These are phyloP conservation scores for Eimeria necatrix DNA, from an alignment of 169 alveolate genomes.

Conservation along the genomic window DNA sequence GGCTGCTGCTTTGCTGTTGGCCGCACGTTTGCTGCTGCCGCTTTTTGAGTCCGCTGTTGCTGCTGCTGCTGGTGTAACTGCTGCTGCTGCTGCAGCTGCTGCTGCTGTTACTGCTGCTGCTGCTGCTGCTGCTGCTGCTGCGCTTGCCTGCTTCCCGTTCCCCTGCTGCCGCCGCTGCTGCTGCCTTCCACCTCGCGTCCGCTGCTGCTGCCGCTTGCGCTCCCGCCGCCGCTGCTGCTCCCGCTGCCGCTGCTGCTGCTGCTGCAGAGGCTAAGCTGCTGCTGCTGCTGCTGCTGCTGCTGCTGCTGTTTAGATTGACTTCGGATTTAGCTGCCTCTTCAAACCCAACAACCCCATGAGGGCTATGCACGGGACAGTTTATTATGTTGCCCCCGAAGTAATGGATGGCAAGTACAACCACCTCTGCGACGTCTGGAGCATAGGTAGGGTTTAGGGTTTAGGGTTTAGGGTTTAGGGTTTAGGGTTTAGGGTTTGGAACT, in stretches of 20 bases:
- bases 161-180: too few relatives aligned
- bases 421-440: conserved; percentile 82
- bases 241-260: neutral
- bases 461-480: neutral
- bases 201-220: too few relatives aligned
- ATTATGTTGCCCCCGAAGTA: conserved; percentile 83
- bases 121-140: too few relatives aligned
- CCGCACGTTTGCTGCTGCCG: neutral
- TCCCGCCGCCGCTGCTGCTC: too few relatives aligned
- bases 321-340: conserved; percentile 80
- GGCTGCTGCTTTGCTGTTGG: neutral
- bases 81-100: neutral
- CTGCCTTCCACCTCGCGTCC: too few relatives aligned
- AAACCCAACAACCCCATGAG: conserved; percentile 78
- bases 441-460: conserved; percentile 53
- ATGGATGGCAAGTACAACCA: conserved; percentile 81
- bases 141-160: too few relatives aligned
- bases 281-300: neutral
- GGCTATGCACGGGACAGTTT: conserved; percentile 84
- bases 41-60: neutral
- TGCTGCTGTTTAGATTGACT: conserved; percentile 71
- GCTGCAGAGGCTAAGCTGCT: neutral
- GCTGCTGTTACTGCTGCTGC: too few relatives aligned
- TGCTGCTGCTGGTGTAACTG: neutral
- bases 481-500: neutral